A percentile compares a stretch with the other conserved stretches of the same genome.
Evolutionary conservation across 148 eudicot genomes (phyloP).

Genomic region (Vaccinium darrowii): DNA sequence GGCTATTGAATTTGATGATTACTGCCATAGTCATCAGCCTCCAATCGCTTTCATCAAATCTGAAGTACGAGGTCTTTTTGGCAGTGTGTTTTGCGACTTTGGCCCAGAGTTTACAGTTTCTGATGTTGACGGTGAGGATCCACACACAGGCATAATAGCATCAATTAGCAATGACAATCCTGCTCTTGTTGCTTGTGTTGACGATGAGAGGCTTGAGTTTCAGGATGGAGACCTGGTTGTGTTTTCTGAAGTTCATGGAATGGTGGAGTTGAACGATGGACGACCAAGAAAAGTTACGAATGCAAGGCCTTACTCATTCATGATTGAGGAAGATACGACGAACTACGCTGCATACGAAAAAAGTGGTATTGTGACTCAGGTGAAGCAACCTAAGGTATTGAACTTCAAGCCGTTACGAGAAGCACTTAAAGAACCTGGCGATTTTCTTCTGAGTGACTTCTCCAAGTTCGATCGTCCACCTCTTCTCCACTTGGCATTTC

Average conservation of each 20-base stretch:
- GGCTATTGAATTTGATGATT: conserved; percentile 65
- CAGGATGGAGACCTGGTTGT: conserved; percentile 76
- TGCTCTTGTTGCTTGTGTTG: conserved; percentile 68
- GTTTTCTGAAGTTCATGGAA: conserved; percentile 71
- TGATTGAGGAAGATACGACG: conserved; percentile 66
- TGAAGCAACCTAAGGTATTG: conserved; percentile 59
- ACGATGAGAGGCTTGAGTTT: conserved; percentile 76
- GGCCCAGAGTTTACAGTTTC: conserved; percentile 70
- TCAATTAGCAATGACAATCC: conserved; percentile 68
- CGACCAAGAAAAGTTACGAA: conserved; percentile 60
- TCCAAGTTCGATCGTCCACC: conserved; percentile 71
- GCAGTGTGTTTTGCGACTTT: conserved; percentile 64
- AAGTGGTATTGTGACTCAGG: conserved; percentile 77
- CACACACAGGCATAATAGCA: conserved; percentile 77
- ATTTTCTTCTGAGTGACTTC: conserved; percentile 69
- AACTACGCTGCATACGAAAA: conserved; percentile 49
- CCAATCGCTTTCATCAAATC: conserved; percentile 70
- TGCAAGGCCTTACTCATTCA: conserved; percentile 66
- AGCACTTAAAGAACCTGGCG: conserved; percentile 66
- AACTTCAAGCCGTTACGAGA: conserved; percentile 64
- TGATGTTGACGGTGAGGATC: conserved; percentile 81
- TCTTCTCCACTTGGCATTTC: conserved; percentile 67
- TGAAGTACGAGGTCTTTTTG: conserved; percentile 75
- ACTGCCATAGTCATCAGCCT: conserved; percentile 72
- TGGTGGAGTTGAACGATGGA: conserved; percentile 69